These are phyloP conservation scores for Inonotus obliquus DNA, from an alignment of 1,284 basidiomycete species.

Conservation along the genomic window DNA sequence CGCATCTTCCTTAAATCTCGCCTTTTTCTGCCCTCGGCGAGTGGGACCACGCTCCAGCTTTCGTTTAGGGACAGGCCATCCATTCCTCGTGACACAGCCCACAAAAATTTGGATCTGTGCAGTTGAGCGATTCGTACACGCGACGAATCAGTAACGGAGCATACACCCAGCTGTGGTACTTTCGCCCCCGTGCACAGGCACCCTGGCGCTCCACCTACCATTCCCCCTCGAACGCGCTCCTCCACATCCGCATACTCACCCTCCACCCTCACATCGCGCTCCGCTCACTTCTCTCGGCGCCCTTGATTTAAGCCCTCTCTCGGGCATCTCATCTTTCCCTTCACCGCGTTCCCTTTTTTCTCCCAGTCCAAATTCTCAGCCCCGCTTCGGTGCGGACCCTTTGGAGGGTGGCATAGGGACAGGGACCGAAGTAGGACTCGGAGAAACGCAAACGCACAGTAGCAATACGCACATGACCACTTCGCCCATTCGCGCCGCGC, in stretches of 20 bases:
- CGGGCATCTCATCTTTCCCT: not conserved
- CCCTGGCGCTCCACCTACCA: slow-evolving; percentile 1
- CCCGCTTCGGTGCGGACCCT: not conserved
- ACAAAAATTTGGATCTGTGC: not conserved
- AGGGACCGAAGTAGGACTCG: not conserved
- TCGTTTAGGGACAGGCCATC: too few relatives aligned
- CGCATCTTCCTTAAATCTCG: too few relatives aligned
- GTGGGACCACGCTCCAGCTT: not conserved
- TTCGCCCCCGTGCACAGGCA: not conserved
- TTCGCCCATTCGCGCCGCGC: not conserved
- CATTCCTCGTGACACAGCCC: too few relatives aligned
- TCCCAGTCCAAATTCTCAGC: not conserved
- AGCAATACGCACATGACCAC: not conserved
- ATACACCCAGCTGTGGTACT: not conserved
- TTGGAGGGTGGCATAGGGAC: not conserved
- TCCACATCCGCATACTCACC: not conserved
- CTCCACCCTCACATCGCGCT: not conserved
- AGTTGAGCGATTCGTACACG: too few relatives aligned
- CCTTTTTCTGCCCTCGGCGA: not conserved
- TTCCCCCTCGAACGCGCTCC: not conserved
- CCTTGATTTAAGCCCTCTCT: not conserved
- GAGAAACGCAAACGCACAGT: not conserved
- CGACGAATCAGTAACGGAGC: not conserved
- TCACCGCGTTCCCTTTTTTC: not conserved
- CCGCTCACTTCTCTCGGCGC: not conserved